A percentile compares a stretch with the other conserved stretches of the same genome.
These are phyloP conservation scores for Blechomonas ayalai DNA, from an alignment of 208 protist species.

Conservation along the genomic window DNA sequence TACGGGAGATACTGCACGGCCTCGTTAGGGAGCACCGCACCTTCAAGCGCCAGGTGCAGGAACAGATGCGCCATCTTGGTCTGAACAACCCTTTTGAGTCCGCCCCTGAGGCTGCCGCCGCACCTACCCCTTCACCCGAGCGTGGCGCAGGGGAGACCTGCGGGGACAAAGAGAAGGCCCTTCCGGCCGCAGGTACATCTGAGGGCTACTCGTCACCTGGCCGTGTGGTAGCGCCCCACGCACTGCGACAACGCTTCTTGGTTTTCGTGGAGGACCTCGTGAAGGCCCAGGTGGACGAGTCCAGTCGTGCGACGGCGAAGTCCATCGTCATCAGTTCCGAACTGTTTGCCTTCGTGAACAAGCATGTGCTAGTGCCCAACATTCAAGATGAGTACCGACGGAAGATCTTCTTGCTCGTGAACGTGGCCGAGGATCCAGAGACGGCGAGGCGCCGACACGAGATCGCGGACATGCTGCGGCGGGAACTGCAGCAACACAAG, in stretches of 20 bases:
- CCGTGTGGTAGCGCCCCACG: conserved; percentile 19
- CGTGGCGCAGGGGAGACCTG: conserved; percentile 1
- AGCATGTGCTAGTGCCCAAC: conserved; percentile 75
- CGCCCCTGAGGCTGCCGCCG: conserved; percentile 1
- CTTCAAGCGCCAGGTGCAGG: conserved; percentile 51
- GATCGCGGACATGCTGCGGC: conserved; percentile 1
- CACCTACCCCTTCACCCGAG: background rate
- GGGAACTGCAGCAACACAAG: background rate
- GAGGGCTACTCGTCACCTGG: background rate
- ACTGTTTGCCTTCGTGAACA: conserved; percentile 68
- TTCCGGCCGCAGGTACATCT: background rate
- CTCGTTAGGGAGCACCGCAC: conserved; percentile 52
- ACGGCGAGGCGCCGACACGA: conserved; percentile 20
- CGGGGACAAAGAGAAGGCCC: background rate
- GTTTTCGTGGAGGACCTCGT: conserved; percentile 71
- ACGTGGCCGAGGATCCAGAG: conserved; percentile 58
- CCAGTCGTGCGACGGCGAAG: conserved; percentile 15
- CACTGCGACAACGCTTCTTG: conserved; percentile 74
- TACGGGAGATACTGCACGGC: conserved; percentile 67
- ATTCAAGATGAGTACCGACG: conserved; percentile 89
- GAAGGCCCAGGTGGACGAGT: conserved; percentile 59
- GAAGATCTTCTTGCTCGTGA: conserved; percentile 87
- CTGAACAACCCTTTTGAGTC: conserved; percentile 1
- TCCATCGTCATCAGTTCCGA: conserved; percentile 66
- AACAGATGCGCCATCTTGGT: conserved; percentile 33